Evolutionary conservation across 768 basidiomycete genomes (phyloP).

Genomic region (Floccularia luteovirens): DNA sequence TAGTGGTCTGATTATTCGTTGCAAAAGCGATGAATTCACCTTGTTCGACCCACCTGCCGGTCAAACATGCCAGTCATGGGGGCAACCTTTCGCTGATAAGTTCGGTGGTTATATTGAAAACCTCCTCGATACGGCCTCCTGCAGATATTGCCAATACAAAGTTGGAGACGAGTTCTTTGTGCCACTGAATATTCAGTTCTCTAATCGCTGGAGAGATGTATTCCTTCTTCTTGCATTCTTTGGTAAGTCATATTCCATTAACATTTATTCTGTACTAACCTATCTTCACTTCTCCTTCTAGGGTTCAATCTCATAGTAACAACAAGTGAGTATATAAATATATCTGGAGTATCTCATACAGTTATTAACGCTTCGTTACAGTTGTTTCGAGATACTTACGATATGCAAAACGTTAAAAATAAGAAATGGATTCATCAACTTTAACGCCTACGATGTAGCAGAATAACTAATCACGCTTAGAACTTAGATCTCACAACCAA

Average conservation of each 20-base stretch:
- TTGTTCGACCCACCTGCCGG: conserved; percentile 66
- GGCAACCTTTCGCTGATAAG: conserved; percentile 48
- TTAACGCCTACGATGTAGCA: too few relatives aligned
- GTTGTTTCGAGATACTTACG: conserved; percentile 68
- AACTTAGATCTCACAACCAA: too few relatives aligned
- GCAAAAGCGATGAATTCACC: conserved; percentile 63
- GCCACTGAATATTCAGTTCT: conserved; percentile 60
- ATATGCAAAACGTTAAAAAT: conserved; percentile 55
- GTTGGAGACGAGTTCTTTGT: conserved; percentile 65
- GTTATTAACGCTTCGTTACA: conserved; percentile 12
- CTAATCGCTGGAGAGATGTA: conserved; percentile 59
- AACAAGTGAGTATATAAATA: conserved; percentile 24
- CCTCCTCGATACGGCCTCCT: conserved; percentile 45
- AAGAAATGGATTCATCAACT: too few relatives aligned
- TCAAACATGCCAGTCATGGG: conserved; percentile 70
- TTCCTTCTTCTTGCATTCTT: conserved; percentile 61
- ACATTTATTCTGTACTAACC: not conserved
- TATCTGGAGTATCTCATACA: not conserved
- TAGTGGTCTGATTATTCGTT: conserved; percentile 56
- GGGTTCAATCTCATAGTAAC: conserved; percentile 67
- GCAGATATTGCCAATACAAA: conserved; percentile 68
- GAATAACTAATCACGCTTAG: too few relatives aligned
- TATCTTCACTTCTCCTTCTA: conserved; percentile 11
- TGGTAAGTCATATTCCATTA: conserved; percentile 24
- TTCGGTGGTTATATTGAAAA: conserved; percentile 76